Percentiles rank a stretch among this genome's conserved stretches.
phyloP scores from a whole-genome alignment of 345 rosid genomes.

The Moricandia arvensis region DNA sequence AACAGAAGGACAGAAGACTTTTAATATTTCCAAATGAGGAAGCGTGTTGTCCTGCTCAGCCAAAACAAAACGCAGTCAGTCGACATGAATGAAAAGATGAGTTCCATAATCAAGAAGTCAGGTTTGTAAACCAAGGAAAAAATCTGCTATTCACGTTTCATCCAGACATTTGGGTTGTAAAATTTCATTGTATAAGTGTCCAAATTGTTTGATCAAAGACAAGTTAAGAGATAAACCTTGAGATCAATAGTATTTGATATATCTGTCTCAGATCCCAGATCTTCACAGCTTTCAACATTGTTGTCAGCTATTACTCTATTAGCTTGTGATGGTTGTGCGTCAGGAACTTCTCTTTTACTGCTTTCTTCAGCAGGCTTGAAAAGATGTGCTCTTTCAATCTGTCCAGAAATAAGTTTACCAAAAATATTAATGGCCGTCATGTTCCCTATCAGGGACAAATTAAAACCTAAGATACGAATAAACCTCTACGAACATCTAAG shows the following conservation, averaged over 20 bases:
- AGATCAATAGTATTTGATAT: conserved; percentile 34
- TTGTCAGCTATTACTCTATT: conserved; percentile 33
- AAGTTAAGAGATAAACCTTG: conserved; percentile 31
- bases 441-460: conserved; percentile 1
- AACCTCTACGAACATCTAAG: not conserved
- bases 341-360: conserved; percentile 40
- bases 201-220: conserved; percentile 12
- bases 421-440: conserved; percentile 25
- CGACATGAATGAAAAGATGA: not conserved
- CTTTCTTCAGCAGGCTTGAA: conserved; percentile 46
- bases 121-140: not conserved
- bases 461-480: conserved; percentile 1
- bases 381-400: conserved; percentile 71
- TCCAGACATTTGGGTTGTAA: conserved; percentile 5
- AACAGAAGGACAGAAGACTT: conserved; percentile 18
- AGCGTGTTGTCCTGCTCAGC: conserved; percentile 33
- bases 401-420: conserved; percentile 23
- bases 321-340: conserved; percentile 32
- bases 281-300: conserved; percentile 36
- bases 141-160: conserved; percentile 5
- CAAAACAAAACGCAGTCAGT: not conserved
- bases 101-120: conserved; percentile 7
- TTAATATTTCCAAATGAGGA: conserved; percentile 36
- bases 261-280: conserved; percentile 22
- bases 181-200: conserved; percentile 1